A percentile compares a stretch with the other conserved stretches of the same genome.
Evolutionary conservation across 73 alveolate genomes (phyloP).

Genomic region (Effrenium voratum): DNA sequence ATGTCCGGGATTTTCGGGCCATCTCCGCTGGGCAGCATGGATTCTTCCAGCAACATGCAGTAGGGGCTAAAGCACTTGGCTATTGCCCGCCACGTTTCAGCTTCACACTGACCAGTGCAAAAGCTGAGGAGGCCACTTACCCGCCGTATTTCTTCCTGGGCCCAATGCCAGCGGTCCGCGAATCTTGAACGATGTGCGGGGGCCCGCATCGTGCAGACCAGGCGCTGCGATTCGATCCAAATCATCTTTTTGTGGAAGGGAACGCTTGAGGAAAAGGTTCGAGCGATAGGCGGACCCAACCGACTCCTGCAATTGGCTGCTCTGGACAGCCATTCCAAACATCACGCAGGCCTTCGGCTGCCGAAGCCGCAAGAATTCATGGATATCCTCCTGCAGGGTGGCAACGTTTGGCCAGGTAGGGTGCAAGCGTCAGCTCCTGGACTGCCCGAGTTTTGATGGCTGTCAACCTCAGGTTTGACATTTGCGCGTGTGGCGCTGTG

Average conservation of each 20-base stretch:
- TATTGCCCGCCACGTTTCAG: too few relatives aligned
- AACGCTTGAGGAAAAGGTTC: slow-evolving; percentile 43
- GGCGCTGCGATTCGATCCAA: slow-evolving; percentile 27
- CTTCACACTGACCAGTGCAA: too few relatives aligned
- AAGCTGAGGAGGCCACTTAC: background rate
- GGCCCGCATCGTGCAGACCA: too few relatives aligned
- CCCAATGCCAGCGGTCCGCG: background rate
- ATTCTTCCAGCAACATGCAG: too few relatives aligned
- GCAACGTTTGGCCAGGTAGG: background rate
- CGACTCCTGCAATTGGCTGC: background rate
- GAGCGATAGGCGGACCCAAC: background rate
- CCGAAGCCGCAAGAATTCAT: background rate
- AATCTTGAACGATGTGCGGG: too few relatives aligned
- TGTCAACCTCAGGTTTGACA: background rate
- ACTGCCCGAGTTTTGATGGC: slow-evolving; percentile 23
- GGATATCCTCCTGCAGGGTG: background rate
- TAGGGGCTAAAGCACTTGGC: too few relatives aligned
- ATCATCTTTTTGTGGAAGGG: background rate
- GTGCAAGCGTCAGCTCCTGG: background rate
- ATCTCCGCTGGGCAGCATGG: too few relatives aligned
- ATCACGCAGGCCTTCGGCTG: background rate
- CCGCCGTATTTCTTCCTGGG: background rate
- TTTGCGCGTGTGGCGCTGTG: background rate
- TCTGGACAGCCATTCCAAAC: background rate
- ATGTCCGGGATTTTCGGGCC: too few relatives aligned